A percentile compares a stretch with the other conserved stretches of the same genome.
Evolutionary conservation across 495 filamentous ascomycete genomes (phyloP).

Genomic region (Penicillium lagena): DNA sequence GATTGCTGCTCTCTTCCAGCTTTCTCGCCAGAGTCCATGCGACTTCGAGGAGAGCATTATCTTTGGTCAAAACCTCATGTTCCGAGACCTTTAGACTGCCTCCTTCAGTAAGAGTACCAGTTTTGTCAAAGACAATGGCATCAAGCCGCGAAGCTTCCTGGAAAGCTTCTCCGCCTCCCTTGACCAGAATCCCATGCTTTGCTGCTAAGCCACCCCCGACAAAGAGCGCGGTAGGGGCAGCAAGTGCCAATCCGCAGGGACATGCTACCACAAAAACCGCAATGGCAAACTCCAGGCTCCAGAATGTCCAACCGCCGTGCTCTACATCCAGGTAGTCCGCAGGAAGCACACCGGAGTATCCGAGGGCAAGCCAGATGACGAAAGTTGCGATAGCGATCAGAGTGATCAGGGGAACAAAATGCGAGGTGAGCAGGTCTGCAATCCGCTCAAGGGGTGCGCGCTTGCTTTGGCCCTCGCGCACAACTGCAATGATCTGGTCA

Average conservation of each 20-base stretch:
- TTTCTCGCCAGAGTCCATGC: conserved; percentile 52
- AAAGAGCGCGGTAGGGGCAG: conserved; percentile 88
- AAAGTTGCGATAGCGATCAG: conserved; percentile 77
- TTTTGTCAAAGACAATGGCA: conserved; percentile 93
- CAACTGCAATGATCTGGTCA: conserved; percentile 82
- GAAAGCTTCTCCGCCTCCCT: conserved; percentile 94
- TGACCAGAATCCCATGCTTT: conserved; percentile 81
- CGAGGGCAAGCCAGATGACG: conserved; percentile 75
- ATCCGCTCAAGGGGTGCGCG: conserved; percentile 82
- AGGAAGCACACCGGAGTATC: conserved; percentile 61
- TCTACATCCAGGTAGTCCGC: conserved; percentile 56
- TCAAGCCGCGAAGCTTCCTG: conserved; percentile 85
- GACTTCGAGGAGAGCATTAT: conserved; percentile 24
- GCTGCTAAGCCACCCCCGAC: conserved; percentile 87
- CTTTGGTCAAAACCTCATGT: conserved; percentile 47
- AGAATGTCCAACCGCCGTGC: conserved; percentile 76
- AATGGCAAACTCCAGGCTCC: conserved; percentile 87
- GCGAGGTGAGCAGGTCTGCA: conserved; percentile 76
- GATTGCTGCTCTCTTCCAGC: conserved; percentile 77
- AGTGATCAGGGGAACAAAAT: conserved; percentile 85
- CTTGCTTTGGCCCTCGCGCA: conserved; percentile 84
- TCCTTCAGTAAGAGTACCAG: conserved; percentile 83
- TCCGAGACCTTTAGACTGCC: conserved; percentile 76
- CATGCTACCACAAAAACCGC: conserved; percentile 94
- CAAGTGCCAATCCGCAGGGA: conserved; percentile 87